Evolutionary conservation across 257 asterid species (phyloP).

Genomic region (Capsicum rhomboideum): DNA sequence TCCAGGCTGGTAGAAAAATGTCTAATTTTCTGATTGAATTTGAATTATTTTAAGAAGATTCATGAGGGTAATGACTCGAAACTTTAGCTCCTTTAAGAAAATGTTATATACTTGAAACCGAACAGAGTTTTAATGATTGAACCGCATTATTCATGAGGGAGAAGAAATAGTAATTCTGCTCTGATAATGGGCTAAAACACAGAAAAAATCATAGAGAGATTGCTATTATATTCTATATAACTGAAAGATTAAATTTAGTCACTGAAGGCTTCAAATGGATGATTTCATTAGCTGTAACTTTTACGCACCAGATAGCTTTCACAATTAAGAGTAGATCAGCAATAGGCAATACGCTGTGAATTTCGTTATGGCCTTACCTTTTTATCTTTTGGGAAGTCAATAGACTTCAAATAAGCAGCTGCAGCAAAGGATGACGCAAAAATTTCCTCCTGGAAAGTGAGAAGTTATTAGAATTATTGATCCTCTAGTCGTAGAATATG

Average conservation of each 20-base stretch:
- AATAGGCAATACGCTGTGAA: background rate
- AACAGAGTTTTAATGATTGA: background rate
- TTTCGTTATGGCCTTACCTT: constrained; percentile 39
- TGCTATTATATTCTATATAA: background rate
- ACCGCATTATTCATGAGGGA: background rate
- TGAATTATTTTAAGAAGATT: background rate
- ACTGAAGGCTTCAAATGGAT: background rate
- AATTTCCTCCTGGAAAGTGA: constrained; percentile 77
- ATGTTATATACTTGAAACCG: background rate
- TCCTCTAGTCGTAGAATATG: background rate
- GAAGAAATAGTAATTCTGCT: background rate
- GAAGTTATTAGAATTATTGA: constrained; percentile 8
- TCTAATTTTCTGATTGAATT: background rate
- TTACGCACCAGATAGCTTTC: background rate
- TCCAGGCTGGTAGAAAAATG: background rate
- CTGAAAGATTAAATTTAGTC: background rate
- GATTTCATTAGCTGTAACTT: background rate
- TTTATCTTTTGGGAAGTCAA: constrained; percentile 92
- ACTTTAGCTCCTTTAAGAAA: background rate
- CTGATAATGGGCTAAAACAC: background rate
- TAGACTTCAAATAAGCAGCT: constrained; percentile 94
- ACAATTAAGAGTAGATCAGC: background rate
- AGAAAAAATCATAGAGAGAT: background rate
- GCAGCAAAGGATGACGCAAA: constrained; percentile 99
- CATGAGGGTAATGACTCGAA: background rate